Evolutionary conservation across 441 rosid genomes (phyloP).

Genomic region (Brassica hybrid): DNA sequence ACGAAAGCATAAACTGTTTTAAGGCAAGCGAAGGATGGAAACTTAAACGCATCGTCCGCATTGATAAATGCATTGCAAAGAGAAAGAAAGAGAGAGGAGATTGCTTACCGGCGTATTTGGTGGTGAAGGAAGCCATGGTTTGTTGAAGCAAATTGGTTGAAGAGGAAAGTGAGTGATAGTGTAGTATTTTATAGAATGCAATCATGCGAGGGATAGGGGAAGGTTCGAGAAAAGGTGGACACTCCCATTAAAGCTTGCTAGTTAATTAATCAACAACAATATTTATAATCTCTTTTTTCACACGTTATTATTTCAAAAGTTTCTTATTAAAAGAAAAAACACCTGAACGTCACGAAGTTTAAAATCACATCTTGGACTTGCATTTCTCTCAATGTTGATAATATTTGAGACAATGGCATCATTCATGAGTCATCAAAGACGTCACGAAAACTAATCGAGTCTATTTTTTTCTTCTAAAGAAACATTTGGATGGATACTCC

Average conservation of each 20-base stretch:
- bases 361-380: slow-evolving; percentile 17
- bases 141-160: neutral
- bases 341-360: neutral
- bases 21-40: neutral
- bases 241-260: slow-evolving; percentile 16
- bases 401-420: slow-evolving; percentile 9
- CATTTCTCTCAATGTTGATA: neutral
- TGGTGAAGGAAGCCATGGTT: slow-evolving; percentile 23
- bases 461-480: neutral
- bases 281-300: neutral
- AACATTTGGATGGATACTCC: slow-evolving; percentile 20
- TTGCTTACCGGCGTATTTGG: slow-evolving; percentile 46
- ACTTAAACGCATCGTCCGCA: neutral
- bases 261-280: slow-evolving; percentile 21
- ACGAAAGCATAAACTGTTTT: neutral
- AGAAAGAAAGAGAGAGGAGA: neutral
- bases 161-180: slow-evolving; percentile 4
- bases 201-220: neutral
- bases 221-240: slow-evolving; percentile 25
- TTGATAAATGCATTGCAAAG: neutral
- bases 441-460: slow-evolving; percentile 29
- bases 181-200: neutral
- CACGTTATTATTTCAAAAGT: slow-evolving; percentile 7
- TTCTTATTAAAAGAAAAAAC: neutral
- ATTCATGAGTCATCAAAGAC: slow-evolving; percentile 22